Conservation (phyloP, 2,329 filamentous ascomycete genomes). For the Penicillium verrucosum region DNA sequence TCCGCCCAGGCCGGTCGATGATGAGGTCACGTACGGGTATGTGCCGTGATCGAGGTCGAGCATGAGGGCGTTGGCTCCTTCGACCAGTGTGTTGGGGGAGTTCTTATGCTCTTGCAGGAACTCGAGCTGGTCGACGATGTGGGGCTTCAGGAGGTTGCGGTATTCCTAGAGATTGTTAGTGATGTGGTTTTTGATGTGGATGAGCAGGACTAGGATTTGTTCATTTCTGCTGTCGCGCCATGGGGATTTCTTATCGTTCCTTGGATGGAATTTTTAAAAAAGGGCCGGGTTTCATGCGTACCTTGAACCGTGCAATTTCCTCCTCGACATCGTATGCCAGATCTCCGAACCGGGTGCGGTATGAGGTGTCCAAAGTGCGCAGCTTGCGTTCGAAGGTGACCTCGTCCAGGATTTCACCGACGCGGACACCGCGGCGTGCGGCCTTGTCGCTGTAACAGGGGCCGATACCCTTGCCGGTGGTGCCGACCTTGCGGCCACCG, state of each 20-base stretch:
- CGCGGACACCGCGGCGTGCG: conserved; percentile 56
- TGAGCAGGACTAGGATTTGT: not conserved
- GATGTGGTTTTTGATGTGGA: not conserved
- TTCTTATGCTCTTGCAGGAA: conserved; percentile 55
- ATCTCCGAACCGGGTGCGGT: conserved; percentile 58
- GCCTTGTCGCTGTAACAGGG: conserved; percentile 64
- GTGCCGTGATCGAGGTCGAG: conserved; percentile 56
- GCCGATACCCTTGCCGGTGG: conserved; percentile 51
- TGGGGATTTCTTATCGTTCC: not conserved
- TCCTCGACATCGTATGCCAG: conserved; percentile 59
- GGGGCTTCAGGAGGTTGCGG: conserved; percentile 36
- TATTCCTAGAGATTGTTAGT: conserved; percentile 30
- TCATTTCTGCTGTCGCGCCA: not conserved
- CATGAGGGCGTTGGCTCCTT: conserved; percentile 63
- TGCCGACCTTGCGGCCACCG: conserved; percentile 48
- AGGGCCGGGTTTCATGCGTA: conserved; percentile 22
- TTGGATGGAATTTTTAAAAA: not conserved
- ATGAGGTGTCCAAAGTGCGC: conserved; percentile 50
- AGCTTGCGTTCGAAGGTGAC: conserved; percentile 54
- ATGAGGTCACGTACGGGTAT: conserved; percentile 50
- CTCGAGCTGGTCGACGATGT: conserved; percentile 47
- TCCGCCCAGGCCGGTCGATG: conserved; percentile 48
- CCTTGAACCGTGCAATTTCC: conserved; percentile 57
- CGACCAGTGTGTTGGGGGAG: conserved; percentile 56
- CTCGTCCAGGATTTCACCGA: conserved; percentile 58